Base-by-base conservation (phyloP, 1,139 yeast species). In the Taiozyma sp. region DNA sequence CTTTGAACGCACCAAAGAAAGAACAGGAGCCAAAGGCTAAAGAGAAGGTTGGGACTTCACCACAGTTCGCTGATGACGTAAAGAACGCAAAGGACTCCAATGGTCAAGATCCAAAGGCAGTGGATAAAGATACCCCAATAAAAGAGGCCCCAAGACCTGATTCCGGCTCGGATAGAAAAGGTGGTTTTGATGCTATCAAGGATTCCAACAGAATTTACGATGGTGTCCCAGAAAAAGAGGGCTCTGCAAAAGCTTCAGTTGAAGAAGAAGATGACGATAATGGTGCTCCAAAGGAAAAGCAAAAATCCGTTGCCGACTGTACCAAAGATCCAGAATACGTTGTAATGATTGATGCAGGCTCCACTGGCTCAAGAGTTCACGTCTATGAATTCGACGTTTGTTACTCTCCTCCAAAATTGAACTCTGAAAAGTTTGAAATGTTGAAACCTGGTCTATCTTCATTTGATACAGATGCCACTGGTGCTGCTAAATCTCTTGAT, bases 321-420 rank as follows among this genome's bases (percentile, higher is more conserved):
- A 58, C 50, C 4, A 65, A 68, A 49, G 71, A 68, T 19, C 68
- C 72, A 43, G 68, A 82, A 63, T 84, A 76, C 57, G 97, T 91
- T 39, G 80, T 93, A 30, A 89, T 93, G 96, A 75, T 93, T 49
- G 99, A 93, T 71, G 99, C 98, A 3, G 99, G 99, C 14, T 89
- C 97, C 3, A 86, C 96, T 8, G 99, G 99, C 34, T 90, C 97
- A 28, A 83, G 99, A 67, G 88, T 93, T 39, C 99, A 93, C 68
- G 85, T 93, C 39, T 93, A 93, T 70, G 84, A 87, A 64, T 93
- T 93, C 71, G 88, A 89, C 71, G 82, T 89, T 50, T 90, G 98
- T 65, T 73, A 77, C 50, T 75, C 85, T 45, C 93, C 96, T 51
- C 99, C 99, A 41, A 75, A 70, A 52, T 80, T 95, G 57, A 70